Base-by-base conservation (phyloP, 495 filamentous ascomycete genomes). In the Chaetomium tenue region DNA sequence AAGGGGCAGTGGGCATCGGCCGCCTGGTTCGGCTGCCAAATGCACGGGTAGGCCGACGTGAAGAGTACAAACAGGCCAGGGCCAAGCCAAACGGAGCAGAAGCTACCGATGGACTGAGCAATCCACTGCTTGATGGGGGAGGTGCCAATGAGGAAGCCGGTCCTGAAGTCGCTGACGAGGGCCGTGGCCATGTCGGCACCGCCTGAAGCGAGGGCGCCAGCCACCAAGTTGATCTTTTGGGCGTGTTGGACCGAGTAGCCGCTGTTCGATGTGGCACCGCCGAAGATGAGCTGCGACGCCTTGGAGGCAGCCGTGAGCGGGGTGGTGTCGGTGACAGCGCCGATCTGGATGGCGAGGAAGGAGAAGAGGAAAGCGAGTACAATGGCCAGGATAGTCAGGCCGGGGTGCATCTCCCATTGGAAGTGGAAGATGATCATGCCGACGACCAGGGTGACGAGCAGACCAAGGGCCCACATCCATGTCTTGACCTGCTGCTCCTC, bases 301-400 rank as follows among this genome's bases (percentile, higher is more conserved):
- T 89, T 89, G 61, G 85, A 80, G 15, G 84, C 82, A 23, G 86
- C 83, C 3, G 87, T 89, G 25, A 89, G 75, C 6, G 87, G 87
- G 0, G 84, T 87, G 64, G 82, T 80, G 64, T 88, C 86, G 11
- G 87, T 88, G 37, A 81, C 79, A 37, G 83, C 86, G 18, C 83
- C 83, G 70, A 84, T 84, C 72, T 89, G 85, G 66, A 88, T 86
- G 62, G 84, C 84, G 51, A 89, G 75, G 77, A 89, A 89, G 16
- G 86, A 84, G 73, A 89, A 89, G 71, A 89, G 71, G 79, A 89
- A 87, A 53, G 85, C 84, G 30, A 90, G 75, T 33, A 89, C 42
- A 66, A 84, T 77, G 28, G 86, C 83, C 37, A 90, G 76, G 56
- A 90, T 76, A 16, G 84, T 85, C 61, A 86, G 74, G 44, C 86